These are phyloP conservation scores for Syncephalis plumigaleata DNA, from an alignment of 371 early-diverging fungal species.

Conservation along the genomic window DNA sequence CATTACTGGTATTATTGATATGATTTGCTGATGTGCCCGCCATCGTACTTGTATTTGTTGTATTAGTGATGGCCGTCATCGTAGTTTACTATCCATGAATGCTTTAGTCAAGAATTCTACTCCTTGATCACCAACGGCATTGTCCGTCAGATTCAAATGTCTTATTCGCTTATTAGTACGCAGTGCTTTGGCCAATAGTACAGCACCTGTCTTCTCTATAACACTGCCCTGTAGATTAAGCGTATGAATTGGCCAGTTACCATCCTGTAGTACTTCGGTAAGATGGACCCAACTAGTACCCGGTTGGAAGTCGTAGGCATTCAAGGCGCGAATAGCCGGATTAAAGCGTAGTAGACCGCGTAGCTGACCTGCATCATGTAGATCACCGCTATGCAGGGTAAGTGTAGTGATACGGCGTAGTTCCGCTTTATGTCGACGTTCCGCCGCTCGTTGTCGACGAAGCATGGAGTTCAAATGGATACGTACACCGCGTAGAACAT, in stretches of 20 bases:
- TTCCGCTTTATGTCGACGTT: constrained; percentile 4
- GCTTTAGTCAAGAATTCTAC: constrained; percentile 5
- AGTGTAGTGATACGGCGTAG: constrained; percentile 4
- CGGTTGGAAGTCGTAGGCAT: constrained; percentile 6
- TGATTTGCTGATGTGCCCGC: too few species aligned
- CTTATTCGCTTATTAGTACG: constrained; percentile 4
- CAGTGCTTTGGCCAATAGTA: constrained; percentile 7
- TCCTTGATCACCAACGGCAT: constrained; percentile 8
- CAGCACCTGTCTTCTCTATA: constrained; percentile 7
- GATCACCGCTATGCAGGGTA: constrained; percentile 3
- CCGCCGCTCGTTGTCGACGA: too few species aligned
- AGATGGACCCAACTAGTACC: constrained; percentile 4
- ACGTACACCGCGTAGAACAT: too few species aligned
- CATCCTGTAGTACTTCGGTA: constrained; percentile 4
- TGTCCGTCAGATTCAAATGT: constrained; percentile 3
- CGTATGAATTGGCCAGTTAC: constrained; percentile 1
- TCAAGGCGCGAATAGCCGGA: constrained; percentile 5
- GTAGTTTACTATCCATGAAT: constrained; percentile 1
- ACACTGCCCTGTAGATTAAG: constrained; percentile 5
- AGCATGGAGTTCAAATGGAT: too few species aligned
- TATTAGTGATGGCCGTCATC: too few species aligned
- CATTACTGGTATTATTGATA: too few species aligned
- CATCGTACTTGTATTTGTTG: too few species aligned
- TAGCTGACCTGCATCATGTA: constrained; percentile 1
- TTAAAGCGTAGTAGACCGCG: constrained; percentile 4